Evolutionary conservation across 257 asterid genomes (phyloP), one percentile per base, ranked within the genome.

Genomic region (Nicotiana benthamiana): DNA sequence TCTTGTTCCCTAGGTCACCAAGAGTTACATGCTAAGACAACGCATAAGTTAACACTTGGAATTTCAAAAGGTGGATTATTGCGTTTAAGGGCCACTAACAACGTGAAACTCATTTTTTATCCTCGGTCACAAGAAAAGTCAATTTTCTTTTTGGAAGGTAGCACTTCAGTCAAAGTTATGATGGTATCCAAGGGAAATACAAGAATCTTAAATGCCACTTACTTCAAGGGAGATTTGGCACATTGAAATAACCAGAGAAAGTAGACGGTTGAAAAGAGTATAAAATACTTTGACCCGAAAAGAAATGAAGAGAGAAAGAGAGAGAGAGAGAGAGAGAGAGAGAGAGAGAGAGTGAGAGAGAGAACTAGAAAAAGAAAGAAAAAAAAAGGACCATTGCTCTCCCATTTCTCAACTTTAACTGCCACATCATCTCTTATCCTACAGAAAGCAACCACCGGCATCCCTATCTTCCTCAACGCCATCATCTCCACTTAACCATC

Each of bases 1-100:
- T 72, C 60, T 22, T 72, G 40, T 72, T 72, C 60, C 78, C 59
- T n/a, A 15, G 60, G 60, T 46, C 60, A 72, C 51, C 78, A 72
- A 72, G 24, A 24, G 78, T 46, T 36, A 3, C 24, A 48, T 48
- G 61, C 54, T 72, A 43, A 72, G 36, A 72, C 32, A 24, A 46
- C 5, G 24, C 15, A 48, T 7, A 30, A 30, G 34, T 30, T 30
- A 48, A 15, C 24, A 48, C 22, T 15, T 24, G 22, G 10, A 72
- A 72, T 46, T 72, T 24, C 59, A 46, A 43, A 13, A 48, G 12
- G 16, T 43, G 77, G 59, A 72, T 72, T 12, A 43, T 72, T 72
- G 36, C 77, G 24, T 52, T 67, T 36, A 9, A 40, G 57, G 57
- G 34, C 54, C 43, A 70, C 57, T 24, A 4, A 72, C 40, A 24